Percentiles rank a stretch among this genome's conserved stretches.
These are phyloP conservation scores for Coemansia sp. DNA, from an alignment of 192 early-diverging fungal genomes.

Conservation along the genomic window DNA sequence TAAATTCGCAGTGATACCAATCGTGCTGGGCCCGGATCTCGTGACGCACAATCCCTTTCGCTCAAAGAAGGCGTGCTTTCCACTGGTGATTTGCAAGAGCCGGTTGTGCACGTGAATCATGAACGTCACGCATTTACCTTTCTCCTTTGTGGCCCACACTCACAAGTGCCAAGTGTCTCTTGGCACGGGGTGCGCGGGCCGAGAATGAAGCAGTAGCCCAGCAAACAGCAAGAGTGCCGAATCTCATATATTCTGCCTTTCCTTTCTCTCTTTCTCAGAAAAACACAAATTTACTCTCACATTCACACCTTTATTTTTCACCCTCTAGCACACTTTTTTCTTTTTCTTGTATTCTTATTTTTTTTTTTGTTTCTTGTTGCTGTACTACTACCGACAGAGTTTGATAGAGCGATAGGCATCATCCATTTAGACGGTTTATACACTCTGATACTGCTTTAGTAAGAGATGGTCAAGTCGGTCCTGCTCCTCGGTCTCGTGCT, in stretches of 20 bases:
- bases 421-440: slow-evolving; percentile 14
- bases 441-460: slow-evolving; percentile 7
- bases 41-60: slow-evolving; percentile 1
- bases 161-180: not conserved
- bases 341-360: not conserved
- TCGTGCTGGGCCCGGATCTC: not conserved
- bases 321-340: not conserved
- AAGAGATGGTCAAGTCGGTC: slow-evolving; percentile 38
- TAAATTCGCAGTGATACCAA: slow-evolving; percentile 1
- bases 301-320: not conserved
- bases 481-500: slow-evolving; percentile 31
- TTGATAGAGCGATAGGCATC: slow-evolving; percentile 23
- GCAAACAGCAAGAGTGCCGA: not conserved
- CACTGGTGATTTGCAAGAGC: not conserved
- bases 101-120: not conserved
- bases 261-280: not conserved
- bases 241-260: not conserved
- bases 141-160: slow-evolving; percentile 1
- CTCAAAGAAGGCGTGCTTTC: not conserved
- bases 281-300: not conserved
- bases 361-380: not conserved
- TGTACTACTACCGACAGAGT: slow-evolving; percentile 7
- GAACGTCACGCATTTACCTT: not conserved
- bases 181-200: not conserved
- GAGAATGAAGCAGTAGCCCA: not conserved